Evolutionary conservation across 805 yeast species (phyloP).

Genomic region (Schizosaccharomyces octosporus): DNA sequence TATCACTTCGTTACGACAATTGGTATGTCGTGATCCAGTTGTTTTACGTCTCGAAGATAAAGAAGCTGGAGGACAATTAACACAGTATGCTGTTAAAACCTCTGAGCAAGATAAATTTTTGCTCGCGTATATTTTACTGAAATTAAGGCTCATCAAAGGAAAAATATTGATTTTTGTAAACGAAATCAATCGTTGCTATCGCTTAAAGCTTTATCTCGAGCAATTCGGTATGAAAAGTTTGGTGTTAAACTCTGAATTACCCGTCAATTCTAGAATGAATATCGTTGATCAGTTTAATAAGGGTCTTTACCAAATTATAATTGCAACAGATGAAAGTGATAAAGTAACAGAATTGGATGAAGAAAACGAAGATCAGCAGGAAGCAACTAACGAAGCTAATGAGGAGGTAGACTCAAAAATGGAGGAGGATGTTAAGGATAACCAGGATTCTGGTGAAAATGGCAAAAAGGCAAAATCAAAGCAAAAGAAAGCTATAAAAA

Average conservation of each 20-base stretch:
- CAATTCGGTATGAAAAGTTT: constrained; percentile 83
- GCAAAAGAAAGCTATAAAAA: constrained; percentile 13
- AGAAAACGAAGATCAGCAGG: constrained; percentile 15
- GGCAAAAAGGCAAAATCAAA: constrained; percentile 5
- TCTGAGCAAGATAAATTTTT: constrained; percentile 79
- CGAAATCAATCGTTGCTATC: constrained; percentile 82
- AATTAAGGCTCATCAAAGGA: constrained; percentile 67
- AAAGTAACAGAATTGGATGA: constrained; percentile 13
- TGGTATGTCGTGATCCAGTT: constrained; percentile 54
- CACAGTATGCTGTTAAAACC: constrained; percentile 70
- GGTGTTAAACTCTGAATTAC: constrained; percentile 76
- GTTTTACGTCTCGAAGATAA: constrained; percentile 40
- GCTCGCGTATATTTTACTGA: constrained; percentile 73
- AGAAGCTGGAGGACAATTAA: constrained; percentile 26
- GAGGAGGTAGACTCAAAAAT: constrained; percentile 5
- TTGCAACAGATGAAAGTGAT: constrained; percentile 66
- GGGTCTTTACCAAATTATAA: constrained; percentile 59
- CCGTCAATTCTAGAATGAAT: constrained; percentile 76
- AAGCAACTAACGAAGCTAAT: constrained; percentile 5
- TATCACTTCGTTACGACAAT: constrained; percentile 44
- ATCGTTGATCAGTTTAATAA: constrained; percentile 89
- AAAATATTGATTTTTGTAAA: constrained; percentile 79
- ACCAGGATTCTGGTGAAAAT: constrained; percentile 1
- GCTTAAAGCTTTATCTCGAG: constrained; percentile 69
- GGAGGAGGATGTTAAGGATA: constrained; percentile 6